These are phyloP conservation scores for Saccharum hybrid DNA, from an alignment of 202 grass and related monocot species.

Conservation along the genomic window DNA sequence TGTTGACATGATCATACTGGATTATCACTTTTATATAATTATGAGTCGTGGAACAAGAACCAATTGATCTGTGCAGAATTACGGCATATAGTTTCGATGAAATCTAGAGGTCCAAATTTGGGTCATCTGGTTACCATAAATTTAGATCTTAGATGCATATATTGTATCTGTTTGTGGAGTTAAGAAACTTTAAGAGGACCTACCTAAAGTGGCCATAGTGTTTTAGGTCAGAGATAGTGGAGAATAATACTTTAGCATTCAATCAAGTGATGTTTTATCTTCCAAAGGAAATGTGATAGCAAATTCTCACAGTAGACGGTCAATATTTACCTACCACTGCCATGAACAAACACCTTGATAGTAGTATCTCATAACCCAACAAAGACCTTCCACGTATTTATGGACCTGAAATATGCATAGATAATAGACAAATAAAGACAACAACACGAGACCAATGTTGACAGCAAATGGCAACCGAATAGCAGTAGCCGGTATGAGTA, in stretches of 20 bases:
- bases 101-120: conserved; percentile 28
- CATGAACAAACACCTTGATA: conserved; percentile 99
- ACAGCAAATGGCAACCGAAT: background rate
- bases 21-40: conserved; percentile 35
- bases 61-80: background rate
- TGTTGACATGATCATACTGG: conserved; percentile 10
- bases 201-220: background rate
- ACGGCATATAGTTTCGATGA: conserved; percentile 18
- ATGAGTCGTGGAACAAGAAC: conserved; percentile 32
- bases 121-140: conserved; percentile 31
- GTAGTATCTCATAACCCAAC: conserved; percentile 99
- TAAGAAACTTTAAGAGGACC: conserved; percentile 25
- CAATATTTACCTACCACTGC: conserved; percentile 78
- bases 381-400: conserved; percentile 98
- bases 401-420: conserved; percentile 69
- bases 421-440: conserved; percentile 35
- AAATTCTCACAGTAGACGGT: conserved; percentile 32
- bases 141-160: conserved; percentile 3
- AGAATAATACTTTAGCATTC: background rate
- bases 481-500: background rate
- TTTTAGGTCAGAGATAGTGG: conserved; percentile 11
- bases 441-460: background rate
- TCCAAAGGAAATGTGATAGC: conserved; percentile 8
- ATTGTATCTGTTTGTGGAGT: background rate
- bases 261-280: conserved; percentile 24